These are phyloP conservation scores for Prinsepia uniflora DNA, from an alignment of 306 rosid genomes.

Conservation along the genomic window DNA sequence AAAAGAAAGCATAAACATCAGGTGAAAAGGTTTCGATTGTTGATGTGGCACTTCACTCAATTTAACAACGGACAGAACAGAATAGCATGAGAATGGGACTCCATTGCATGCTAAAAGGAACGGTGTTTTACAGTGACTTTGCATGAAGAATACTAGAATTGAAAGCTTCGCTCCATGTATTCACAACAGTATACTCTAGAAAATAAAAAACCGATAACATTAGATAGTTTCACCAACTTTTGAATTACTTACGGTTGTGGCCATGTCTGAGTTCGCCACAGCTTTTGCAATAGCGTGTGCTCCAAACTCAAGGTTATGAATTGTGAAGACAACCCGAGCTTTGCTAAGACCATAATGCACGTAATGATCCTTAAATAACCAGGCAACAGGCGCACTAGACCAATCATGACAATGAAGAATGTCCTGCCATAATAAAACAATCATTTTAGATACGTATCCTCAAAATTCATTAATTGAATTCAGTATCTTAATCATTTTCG, in stretches of 20 bases:
- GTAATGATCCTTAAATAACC: slow-evolving; percentile 89
- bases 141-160: too few relatives aligned
- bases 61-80: background rate
- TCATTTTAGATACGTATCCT: slow-evolving; percentile 26
- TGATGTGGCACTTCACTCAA: background rate
- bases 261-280: slow-evolving; percentile 65
- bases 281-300: slow-evolving; percentile 66
- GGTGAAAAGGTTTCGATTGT: background rate
- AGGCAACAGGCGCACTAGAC: slow-evolving; percentile 96
- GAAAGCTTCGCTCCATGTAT: background rate
- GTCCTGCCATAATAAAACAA: slow-evolving; percentile 59
- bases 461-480: background rate
- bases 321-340: slow-evolving; percentile 81
- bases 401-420: slow-evolving; percentile 99
- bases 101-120: background rate
- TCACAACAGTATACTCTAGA: background rate
- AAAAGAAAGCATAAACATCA: slow-evolving; percentile 1
- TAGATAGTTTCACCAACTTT: slow-evolving; percentile 14
- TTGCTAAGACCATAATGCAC: slow-evolving; percentile 75
- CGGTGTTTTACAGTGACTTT: background rate
- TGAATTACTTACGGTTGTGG: slow-evolving; percentile 76
- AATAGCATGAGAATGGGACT: slow-evolving; percentile 5
- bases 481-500: slow-evolving; percentile 15
- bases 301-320: slow-evolving; percentile 98
- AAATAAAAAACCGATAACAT: slow-evolving; percentile 2